Evolutionary conservation across 129 eudicot species (phyloP), one percentile per base, ranked within the genome.

Genomic region (Centrapalus pauciflorus): DNA sequence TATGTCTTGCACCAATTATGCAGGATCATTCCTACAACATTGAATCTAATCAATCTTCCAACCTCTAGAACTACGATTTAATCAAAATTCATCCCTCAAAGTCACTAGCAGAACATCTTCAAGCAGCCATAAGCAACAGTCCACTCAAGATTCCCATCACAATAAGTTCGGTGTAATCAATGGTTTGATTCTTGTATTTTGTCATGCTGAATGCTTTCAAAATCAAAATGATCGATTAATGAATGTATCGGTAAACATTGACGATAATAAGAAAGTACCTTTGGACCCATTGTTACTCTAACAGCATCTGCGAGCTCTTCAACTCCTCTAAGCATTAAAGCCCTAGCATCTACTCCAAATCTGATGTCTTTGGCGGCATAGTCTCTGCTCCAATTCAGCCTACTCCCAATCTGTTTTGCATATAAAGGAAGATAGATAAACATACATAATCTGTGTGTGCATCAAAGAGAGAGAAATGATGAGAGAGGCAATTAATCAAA

Each of bases 271-370:
- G 25, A 37, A 12, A 23, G 23, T 49, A 88, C 96, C 89, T 85
- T 85, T 5, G 96, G 96, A 17, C 96, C 96, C 92, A 88, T 85
- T 23, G 96, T 88, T 12, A 88, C 96, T 85, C 48, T 82, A 46
- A 88, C 96, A n/a, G 92, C 92, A 76, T 88, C 96, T 64, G 96
- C 92, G 43, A 88, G 92, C 50, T 82, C 85, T 52, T 88, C 89
- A 50, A 88, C 90, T 40, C 96, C 96, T 72, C 62, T 77, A 7
- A 88, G 87, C 96, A 88, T 88, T 48, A 57, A 51, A 30, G 80
- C 91, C 41, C 96, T 77, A 3, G 92, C 92, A 43, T 85, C 92
- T 5, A 82, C 85, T 30, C 96, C 96, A 73, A 88, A 88, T 57
- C 68, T 85, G 11, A 88, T 81, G 24, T 85, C 92, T 61, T 88